Evolutionary conservation across 2,329 filamentous ascomycete species (phyloP), one percentile per base, ranked within the genome.

Genomic region (Nothophoma quercina): DNA sequence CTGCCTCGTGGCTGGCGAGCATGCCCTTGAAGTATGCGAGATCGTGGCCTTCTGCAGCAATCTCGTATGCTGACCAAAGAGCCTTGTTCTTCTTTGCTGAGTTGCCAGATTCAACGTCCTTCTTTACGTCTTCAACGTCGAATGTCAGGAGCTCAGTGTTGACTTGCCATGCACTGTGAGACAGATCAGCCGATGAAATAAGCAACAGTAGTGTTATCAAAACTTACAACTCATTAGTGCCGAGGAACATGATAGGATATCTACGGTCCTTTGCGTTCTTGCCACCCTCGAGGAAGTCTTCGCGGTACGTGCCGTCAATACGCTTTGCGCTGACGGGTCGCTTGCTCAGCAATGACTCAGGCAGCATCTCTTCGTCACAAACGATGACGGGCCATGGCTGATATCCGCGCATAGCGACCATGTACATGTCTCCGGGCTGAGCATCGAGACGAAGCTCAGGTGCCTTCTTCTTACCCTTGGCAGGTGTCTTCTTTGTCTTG

Each of bases 161-260:
- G 56, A 87, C 84, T 60, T 93, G 90, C 93, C 93, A 99, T 29
- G 90, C 90, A 77, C 95, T 99, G 64, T 42, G 7, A 18, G 5
- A 29, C 21, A 28, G 15, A 29, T 65, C 28, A 65, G 55, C 16
- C 57, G 23, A 43, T 38, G 21, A n/a, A 16, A 7, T n/a, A 7
- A 5, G 9, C 38, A 19, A 2, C 13, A 4, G 7, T 7, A n/a
- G 19, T 15, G 7, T n/a, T 13, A 13, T 56, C 29, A 35, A 25
- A 3, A 86, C 93, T 85, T 79, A 99, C 95, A 99, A 98, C 82
- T 98, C 93, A 69, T 98, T 97, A 29, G 93, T 96, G 59, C 86
- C 82, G 42, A 98, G 79, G 73, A 96, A 98, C 93, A 98, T 97
- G 69, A 98, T 87, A 5, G 93, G 91, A 72, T 92, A 98, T 23